Evolutionary conservation across 2,329 filamentous ascomycete genomes (phyloP), one percentile per base, ranked within the genome.

Genomic region (Diaporthe sp.): DNA sequence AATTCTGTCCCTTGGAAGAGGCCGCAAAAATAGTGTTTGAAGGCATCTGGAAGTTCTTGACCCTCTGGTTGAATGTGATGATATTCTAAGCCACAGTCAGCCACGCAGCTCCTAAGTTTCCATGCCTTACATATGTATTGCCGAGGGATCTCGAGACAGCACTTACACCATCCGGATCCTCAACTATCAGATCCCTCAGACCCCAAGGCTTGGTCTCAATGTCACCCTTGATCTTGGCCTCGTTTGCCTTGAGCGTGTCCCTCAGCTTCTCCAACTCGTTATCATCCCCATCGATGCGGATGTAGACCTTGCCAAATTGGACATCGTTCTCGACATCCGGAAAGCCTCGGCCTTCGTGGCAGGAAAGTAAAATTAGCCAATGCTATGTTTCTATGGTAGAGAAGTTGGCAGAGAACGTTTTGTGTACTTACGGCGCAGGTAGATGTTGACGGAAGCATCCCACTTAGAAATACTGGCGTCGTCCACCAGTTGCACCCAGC

Each of bases 361-460:
- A 9, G 10, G 4, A 6, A 17, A 51, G 1, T 6, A 70, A 6
- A 1, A 9, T 70, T 25, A 70, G 65, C 34, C 37, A 28, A 17
- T 6, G 15, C 10, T 39, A 31, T 2, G 7, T 9, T 70, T 6
- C 0, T 4, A 42, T 6, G 34, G 6, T 55, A 20, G 25, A 28
- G 1, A 9, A 31, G 9, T 12, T 22, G 22, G 28, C 10, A 5
- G 0, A 53, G 9, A 7, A 31, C 1, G 34, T 25, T 42, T 2
- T 55, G n/a, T 25, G 15, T 7, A 55, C 71, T 20, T n/a, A 73
- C 71, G 58, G 22, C 71, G 71, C 37, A 73, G 12, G 49, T 73
- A 73, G 2, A 73, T 73, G n/a, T 73, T 73, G 12, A 73, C 71
- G 4, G 71, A 37, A 37, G 60, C 71, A 55, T 73, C 71, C 71